Evolutionary conservation across 805 yeast species (phyloP), one percentile per base, ranked within the genome.

Genomic region (Hanseniaspora jakobsenii): DNA sequence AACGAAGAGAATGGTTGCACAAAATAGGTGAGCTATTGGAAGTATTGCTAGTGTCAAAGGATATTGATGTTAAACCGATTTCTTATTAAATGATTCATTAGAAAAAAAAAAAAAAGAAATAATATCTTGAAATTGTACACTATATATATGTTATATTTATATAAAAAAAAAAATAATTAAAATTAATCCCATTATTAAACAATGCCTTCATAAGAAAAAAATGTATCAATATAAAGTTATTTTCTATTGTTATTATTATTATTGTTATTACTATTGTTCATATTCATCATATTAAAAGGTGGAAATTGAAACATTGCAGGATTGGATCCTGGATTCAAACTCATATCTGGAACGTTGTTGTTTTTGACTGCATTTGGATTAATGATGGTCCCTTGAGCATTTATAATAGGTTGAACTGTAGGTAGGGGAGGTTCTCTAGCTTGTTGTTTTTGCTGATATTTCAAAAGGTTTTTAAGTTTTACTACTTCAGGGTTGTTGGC

Each of bases 391-490:
- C 40, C 40, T 13, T 36, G 47, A 6, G 47, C 41, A 43, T 36
- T 30, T 2, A 36, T 30, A 12, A 43, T 43, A 16, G 41, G 47
- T 16, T 36, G 40, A 3, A 29, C 28, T 6, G 31, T 32, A 7
- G 48, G 48, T 4, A 46, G 21, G 7, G 45, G 48, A 2, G 48
- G 45, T 38, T 36, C 51, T 47, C 38, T 51, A 21, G 26, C 40
- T 28, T 48, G 48, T 13, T 46, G 45, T 17, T 40, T 39, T 31
- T 46, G 48, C 21, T 42, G 45, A 18, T 36, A 37, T n/a, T 44
- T 29, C n/a, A 43, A 24, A 13, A 36, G 21, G 17, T 45, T 45
- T 19, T 34, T 45, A 9, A 45, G 29, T 28, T 44, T 41, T 26
- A 30, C 31, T 9, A 42, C 39, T 17, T 42, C 46, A 19, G 46